A percentile compares a stretch with the other conserved stretches of the same genome.
Conservation (phyloP, 768 basidiomycete species). For the Lentinula guzmanii region DNA sequence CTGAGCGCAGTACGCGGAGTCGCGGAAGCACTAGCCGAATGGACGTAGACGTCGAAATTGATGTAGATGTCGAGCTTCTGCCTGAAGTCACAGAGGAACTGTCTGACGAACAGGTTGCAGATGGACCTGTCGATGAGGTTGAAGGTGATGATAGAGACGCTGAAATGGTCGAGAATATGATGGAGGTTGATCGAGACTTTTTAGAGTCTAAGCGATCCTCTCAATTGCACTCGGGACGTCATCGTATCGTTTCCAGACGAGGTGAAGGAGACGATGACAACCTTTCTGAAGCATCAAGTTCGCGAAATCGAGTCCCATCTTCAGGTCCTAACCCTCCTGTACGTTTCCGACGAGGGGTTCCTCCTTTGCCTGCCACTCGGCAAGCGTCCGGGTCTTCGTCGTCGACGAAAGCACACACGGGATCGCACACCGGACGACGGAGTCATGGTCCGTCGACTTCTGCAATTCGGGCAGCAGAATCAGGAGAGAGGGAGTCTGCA, state of each 20-base stretch:
- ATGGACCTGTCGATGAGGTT: background rate
- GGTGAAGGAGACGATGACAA: background rate
- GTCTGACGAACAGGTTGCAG: background rate
- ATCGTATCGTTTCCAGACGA: background rate
- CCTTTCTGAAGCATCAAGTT: background rate
- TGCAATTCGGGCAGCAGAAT: background rate
- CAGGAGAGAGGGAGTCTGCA: background rate
- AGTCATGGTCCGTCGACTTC: background rate
- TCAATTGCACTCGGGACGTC: background rate
- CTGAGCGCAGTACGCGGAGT: background rate
- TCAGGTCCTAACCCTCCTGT: background rate
- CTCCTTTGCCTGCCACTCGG: background rate
- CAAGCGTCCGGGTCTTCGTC: background rate
- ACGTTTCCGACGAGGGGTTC: background rate
- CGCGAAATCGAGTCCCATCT: background rate
- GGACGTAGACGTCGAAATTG: background rate
- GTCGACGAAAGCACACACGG: background rate
- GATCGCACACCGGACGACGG: background rate
- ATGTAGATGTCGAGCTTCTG: background rate
- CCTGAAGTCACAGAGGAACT: background rate
- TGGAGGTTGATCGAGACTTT: background rate
- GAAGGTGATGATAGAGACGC: background rate
- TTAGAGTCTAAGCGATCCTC: background rate
- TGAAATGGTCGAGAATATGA: slow-evolving; percentile 2
- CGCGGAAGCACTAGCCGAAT: background rate